Conservation (phyloP, 805 yeast genomes). For the Babjeviella inositovora region DNA sequence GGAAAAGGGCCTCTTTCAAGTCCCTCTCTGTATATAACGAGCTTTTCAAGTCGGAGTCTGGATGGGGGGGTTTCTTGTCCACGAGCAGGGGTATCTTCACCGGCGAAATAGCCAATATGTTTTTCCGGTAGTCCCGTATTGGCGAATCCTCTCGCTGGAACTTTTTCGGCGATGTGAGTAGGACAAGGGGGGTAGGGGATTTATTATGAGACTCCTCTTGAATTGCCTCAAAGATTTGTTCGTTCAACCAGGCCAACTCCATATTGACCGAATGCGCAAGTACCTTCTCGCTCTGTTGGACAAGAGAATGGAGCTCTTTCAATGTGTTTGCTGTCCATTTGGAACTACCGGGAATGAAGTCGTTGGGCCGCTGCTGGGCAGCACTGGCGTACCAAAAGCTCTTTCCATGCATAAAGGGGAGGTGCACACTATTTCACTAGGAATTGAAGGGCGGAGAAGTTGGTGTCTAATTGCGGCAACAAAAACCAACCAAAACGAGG, state of each 20-base stretch:
- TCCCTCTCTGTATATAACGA: not conserved
- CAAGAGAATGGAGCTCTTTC: conserved; percentile 16
- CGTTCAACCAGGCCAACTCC: conserved; percentile 21
- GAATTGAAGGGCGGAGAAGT: too few relatives aligned
- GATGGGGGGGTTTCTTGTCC: conserved; percentile 1
- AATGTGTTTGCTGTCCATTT: conserved; percentile 32
- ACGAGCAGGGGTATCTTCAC: not conserved
- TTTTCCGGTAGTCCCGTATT: conserved; percentile 7
- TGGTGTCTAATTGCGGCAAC: too few relatives aligned
- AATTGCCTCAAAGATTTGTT: conserved; percentile 19
- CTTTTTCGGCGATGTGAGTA: conserved; percentile 5
- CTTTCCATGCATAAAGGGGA: too few relatives aligned
- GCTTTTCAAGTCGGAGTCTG: conserved; percentile 1
- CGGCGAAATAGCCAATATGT: conserved; percentile 4
- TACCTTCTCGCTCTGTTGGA: conserved; percentile 17
- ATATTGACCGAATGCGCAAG: conserved; percentile 18
- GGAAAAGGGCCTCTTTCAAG: conserved; percentile 2
- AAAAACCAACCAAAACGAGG: too few relatives aligned
- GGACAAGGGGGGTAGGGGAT: conserved; percentile 5
- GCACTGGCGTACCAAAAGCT: conserved; percentile 18
- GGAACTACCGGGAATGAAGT: conserved; percentile 31
- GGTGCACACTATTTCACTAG: too few relatives aligned
- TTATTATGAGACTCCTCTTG: conserved; percentile 7
- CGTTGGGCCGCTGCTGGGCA: conserved; percentile 8
- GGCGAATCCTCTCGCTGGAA: conserved; percentile 9